These are phyloP conservation scores for Platismatia glauca DNA, from an alignment of 495 filamentous ascomycete genomes.

Conservation along the genomic window DNA sequence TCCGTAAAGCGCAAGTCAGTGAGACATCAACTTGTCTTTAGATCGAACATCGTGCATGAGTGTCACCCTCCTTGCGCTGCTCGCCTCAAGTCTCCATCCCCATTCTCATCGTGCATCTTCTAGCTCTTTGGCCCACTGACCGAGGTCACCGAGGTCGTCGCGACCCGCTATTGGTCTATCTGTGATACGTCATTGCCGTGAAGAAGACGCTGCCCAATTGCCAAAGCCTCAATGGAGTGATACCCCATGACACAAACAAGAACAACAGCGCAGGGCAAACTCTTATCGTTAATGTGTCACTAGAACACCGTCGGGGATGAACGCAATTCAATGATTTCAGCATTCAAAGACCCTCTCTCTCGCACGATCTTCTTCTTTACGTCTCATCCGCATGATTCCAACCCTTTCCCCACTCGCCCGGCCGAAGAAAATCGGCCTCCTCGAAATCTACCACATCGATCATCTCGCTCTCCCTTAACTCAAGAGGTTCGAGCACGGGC, in stretches of 20 bases:
- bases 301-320: not conserved
- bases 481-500: not conserved
- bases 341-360: not conserved
- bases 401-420: constrained; percentile 4
- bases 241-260: not conserved
- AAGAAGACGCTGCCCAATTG: not conserved
- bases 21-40: not conserved
- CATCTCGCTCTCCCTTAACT: constrained; percentile 22
- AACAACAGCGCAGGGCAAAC: not conserved
- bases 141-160: not conserved
- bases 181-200: not conserved
- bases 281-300: not conserved
- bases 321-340: not conserved
- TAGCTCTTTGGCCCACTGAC: not conserved
- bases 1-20: not conserved
- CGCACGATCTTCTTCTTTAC: not conserved
- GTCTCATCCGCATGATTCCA: not conserved
- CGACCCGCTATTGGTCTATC: not conserved
- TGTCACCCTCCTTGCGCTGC: not conserved
- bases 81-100: not conserved
- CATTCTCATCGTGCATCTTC: not conserved
- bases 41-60: not conserved
- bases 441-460: constrained; percentile 18
- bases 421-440: constrained; percentile 21
- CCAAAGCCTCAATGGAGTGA: not conserved